These are phyloP conservation scores for Arthroderma sp. DNA, from an alignment of 2,329 filamentous ascomycete species.

Conservation along the genomic window DNA sequence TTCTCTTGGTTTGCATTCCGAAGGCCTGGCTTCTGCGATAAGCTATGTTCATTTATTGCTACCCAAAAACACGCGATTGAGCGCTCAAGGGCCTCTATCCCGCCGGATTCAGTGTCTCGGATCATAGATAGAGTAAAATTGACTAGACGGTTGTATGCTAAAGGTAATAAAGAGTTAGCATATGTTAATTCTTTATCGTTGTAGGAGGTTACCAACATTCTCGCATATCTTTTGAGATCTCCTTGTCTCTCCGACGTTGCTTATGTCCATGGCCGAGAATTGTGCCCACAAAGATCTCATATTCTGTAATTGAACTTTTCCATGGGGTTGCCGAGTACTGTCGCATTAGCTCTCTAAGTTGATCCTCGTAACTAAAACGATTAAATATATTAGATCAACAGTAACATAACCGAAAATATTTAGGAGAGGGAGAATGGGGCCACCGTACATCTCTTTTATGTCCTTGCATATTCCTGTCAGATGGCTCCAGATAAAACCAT, in stretches of 20 bases:
- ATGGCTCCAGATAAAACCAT: conserved; percentile 20
- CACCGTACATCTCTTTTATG: conserved; percentile 17
- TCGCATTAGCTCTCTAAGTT: conserved; percentile 17
- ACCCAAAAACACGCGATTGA: conserved; percentile 20
- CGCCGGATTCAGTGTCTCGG: conserved; percentile 15
- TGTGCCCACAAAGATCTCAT: conserved; percentile 14
- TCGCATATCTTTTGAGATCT: conserved; percentile 18
- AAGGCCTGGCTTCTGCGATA: not conserved
- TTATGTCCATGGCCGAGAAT: conserved; percentile 18
- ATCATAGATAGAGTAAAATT: conserved; percentile 18
- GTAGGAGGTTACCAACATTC: conserved; percentile 12
- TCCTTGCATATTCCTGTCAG: conserved; percentile 11
- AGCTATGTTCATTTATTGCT: conserved; percentile 8
- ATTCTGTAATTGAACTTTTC: conserved; percentile 16
- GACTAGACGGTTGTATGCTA: conserved; percentile 19
- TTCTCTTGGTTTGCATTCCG: conserved; percentile 8
- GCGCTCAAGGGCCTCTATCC: conserved; percentile 18
- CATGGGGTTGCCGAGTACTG: conserved; percentile 16
- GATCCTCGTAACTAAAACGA: conserved; percentile 12
- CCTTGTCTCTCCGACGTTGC: conserved; percentile 17
- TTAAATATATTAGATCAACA: not conserved
- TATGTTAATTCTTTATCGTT: not conserved
- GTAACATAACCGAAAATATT: not conserved
- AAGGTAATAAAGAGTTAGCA: not conserved
- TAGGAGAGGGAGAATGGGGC: not conserved